A percentile compares a stretch with the other conserved stretches of the same genome.
phyloP scores from a whole-genome alignment of 306 rosid genomes.

The Amphicarpaea edgeworthii region DNA sequence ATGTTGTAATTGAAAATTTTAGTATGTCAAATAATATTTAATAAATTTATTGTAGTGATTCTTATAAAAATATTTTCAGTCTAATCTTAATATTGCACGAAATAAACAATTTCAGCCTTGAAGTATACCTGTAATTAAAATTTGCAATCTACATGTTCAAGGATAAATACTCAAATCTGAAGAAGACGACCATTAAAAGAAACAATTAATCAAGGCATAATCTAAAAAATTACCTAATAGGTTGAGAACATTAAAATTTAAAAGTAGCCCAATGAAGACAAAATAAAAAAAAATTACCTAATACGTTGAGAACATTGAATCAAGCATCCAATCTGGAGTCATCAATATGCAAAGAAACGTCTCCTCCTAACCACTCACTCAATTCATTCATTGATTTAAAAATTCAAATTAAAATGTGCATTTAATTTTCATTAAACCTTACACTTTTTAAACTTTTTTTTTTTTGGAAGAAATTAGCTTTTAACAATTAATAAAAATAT shows the following conservation, averaged over 20 bases:
- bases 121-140: neutral
- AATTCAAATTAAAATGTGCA: neutral
- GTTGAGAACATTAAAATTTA: no score
- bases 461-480: no score
- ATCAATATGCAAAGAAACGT: neutral
- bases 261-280: neutral
- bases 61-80: neutral
- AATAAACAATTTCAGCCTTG: neutral
- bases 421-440: neutral
- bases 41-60: no score
- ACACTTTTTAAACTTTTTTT: no score
- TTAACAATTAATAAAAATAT: neutral
- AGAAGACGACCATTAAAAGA: neutral
- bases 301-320: neutral
- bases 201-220: neutral
- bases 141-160: neutral
- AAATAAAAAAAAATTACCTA: neutral
- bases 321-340: neutral
- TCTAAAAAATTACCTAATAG: neutral
- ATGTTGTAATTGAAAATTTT: no score
- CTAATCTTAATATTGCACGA: neutral
- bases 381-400: neutral
- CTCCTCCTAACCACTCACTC: slow-evolving; percentile 2
- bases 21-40: no score
- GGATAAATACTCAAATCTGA: neutral